These are phyloP conservation scores for Babesia ovata DNA, from an alignment of 169 alveolate genomes.

Conservation along the genomic window DNA sequence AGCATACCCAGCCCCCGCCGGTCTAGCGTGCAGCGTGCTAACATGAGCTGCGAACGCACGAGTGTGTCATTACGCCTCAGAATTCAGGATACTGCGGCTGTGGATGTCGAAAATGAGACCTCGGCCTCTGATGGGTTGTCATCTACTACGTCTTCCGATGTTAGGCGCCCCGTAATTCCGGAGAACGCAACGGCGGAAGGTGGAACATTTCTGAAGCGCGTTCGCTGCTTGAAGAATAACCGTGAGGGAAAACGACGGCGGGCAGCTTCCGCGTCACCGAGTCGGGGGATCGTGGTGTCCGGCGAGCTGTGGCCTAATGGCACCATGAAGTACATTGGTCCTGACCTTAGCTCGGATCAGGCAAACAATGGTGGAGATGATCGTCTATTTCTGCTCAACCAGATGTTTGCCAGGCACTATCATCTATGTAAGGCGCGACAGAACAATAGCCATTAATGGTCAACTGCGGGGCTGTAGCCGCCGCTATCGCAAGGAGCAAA, in stretches of 20 bases:
- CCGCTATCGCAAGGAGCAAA: no score
- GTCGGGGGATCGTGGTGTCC: neutral
- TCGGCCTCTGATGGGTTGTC: neutral
- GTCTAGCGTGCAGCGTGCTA: neutral
- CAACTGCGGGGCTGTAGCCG: no score
- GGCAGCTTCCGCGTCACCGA: neutral
- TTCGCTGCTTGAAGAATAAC: neutral
- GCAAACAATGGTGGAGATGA: neutral
- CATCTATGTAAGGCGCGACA: conserved; percentile 3
- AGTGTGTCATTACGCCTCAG: neutral
- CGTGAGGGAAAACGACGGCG: neutral
- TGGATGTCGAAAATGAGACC: neutral
- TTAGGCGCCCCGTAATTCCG: neutral
- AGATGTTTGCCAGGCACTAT: conserved; percentile 16
- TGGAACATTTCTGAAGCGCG: neutral
- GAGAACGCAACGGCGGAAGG: neutral
- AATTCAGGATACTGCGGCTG: neutral
- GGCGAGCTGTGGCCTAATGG: conserved; percentile 33
- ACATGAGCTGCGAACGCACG: conserved; percentile 49
- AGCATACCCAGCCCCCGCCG: neutral
- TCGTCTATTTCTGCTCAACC: neutral
- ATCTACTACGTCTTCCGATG: neutral
- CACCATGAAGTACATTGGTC: conserved; percentile 32
- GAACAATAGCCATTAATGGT: no score
- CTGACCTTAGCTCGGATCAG: neutral